Percentiles rank a stretch among this genome's conserved stretches.
Evolutionary conservation across 148 eudicot species (phyloP).

Genomic region (Beta vulgaris): DNA sequence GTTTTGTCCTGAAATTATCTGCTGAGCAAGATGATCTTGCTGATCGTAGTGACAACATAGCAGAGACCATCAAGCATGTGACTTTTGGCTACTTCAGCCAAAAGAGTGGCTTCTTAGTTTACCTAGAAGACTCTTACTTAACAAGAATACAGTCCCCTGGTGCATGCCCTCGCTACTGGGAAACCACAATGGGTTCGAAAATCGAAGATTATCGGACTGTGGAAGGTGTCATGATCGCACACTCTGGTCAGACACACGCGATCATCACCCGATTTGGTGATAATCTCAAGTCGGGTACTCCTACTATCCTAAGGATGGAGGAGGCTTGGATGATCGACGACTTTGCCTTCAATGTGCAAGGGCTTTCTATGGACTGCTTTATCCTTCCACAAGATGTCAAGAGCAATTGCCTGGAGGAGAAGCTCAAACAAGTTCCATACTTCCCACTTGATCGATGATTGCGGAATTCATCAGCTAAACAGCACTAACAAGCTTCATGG

Average conservation of each 20-base stretch:
- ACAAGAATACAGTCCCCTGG: conserved; percentile 90
- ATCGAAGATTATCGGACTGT: conserved; percentile 73
- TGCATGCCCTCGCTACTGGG: conserved; percentile 75
- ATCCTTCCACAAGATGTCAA: conserved; percentile 72
- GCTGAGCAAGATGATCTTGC: conserved; percentile 70
- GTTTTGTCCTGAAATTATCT: conserved; percentile 72
- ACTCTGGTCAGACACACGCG: conserved; percentile 67
- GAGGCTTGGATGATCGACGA: conserved; percentile 86
- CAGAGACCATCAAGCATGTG: conserved; percentile 91
- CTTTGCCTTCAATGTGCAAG: conserved; percentile 78
- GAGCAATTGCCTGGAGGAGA: conserved; percentile 31
- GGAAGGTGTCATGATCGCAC: conserved; percentile 88
- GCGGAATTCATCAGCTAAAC: neutral
- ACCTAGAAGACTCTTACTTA: conserved; percentile 85
- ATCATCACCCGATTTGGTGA: conserved; percentile 82
- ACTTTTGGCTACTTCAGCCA: conserved; percentile 92
- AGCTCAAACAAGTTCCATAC: conserved; percentile 24
- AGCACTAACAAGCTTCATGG: conserved; percentile 24
- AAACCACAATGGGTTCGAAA: conserved; percentile 79
- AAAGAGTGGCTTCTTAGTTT: conserved; percentile 70
- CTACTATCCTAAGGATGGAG: conserved; percentile 69
- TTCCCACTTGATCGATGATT: conserved; percentile 28
- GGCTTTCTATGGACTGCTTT: conserved; percentile 75
- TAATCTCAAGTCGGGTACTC: conserved; percentile 54
- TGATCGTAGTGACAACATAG: conserved; percentile 72